Percentiles rank a stretch among this genome's conserved stretches.
These are phyloP conservation scores for Fraxinus quadrangulata DNA, from an alignment of 257 asterid species.

Conservation along the genomic window DNA sequence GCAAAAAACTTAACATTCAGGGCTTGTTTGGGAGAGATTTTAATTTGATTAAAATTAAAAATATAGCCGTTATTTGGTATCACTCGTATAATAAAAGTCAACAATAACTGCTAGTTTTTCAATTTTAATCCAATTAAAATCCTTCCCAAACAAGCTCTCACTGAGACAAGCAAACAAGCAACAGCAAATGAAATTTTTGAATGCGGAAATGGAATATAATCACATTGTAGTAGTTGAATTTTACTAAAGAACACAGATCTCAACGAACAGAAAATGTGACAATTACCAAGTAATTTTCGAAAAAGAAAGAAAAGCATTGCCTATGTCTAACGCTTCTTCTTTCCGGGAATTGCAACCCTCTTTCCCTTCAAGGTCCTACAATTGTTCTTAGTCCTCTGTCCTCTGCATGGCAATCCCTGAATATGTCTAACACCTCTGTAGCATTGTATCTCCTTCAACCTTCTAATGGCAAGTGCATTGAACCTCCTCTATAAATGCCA, in stretches of 20 bases:
- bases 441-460: constrained; percentile 94
- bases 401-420: constrained; percentile 92
- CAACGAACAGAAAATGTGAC: no score
- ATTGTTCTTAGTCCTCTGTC: constrained; percentile 92
- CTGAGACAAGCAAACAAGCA: not conserved
- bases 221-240: not conserved
- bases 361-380: constrained; percentile 94
- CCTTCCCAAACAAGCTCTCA: no score
- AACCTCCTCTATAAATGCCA: constrained; percentile 69
- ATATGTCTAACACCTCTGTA: constrained; percentile 89
- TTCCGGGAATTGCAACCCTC: constrained; percentile 82
- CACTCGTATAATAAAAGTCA: no score
- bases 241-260: no score
- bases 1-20: no score
- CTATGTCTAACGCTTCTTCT: constrained; percentile 62
- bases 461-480: constrained; percentile 78
- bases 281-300: constrained; percentile 23
- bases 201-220: not conserved
- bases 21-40: no score
- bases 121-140: no score
- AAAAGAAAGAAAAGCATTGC: constrained; percentile 18
- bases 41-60: no score
- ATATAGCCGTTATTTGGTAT: no score
- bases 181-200: not conserved
- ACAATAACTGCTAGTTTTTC: no score